phyloP scores from a whole-genome alignment of 805 yeast genomes.

The Nakazawaea ishiwadae region DNA sequence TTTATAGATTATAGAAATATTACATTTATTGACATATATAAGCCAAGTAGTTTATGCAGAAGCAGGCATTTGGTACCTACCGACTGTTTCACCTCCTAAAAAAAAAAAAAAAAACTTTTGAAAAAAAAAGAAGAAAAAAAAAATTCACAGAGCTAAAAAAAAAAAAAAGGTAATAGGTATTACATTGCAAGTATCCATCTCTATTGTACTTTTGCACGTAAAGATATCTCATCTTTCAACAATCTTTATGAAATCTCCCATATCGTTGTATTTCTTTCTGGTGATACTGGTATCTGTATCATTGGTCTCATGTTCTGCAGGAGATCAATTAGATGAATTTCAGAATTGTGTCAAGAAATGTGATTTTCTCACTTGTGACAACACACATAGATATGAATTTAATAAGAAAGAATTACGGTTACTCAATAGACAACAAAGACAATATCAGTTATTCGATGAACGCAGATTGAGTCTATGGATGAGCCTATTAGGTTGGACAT shows the following conservation, averaged over 20 bases:
- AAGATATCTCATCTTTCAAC: no score
- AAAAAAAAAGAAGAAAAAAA: no score
- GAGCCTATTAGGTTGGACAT: slow-evolving; percentile 62
- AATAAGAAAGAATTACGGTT: slow-evolving; percentile 17
- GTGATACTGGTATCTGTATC: no score
- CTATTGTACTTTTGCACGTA: no score
- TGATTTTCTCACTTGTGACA: slow-evolving; percentile 27
- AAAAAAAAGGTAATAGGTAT: neutral
- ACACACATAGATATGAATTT: slow-evolving; percentile 23
- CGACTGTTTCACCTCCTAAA: no score
- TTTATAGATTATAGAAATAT: neutral
- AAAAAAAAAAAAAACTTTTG: no score
- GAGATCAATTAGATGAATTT: slow-evolving; percentile 57
- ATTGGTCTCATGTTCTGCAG: slow-evolving; percentile 41
- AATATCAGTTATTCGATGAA: slow-evolving; percentile 31
- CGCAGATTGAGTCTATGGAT: slow-evolving; percentile 38
- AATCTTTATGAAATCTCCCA: no score
- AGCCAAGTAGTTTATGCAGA: no score
- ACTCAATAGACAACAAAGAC: slow-evolving; percentile 25
- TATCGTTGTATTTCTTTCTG: neutral
- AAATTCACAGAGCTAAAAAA: no score
- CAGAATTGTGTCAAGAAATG: slow-evolving; percentile 53
- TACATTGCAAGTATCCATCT: no score
- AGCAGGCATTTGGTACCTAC: no score
- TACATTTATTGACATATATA: neutral